These are phyloP conservation scores for Crithidia brevicula DNA, from an alignment of 208 protist genomes.

Conservation along the genomic window DNA sequence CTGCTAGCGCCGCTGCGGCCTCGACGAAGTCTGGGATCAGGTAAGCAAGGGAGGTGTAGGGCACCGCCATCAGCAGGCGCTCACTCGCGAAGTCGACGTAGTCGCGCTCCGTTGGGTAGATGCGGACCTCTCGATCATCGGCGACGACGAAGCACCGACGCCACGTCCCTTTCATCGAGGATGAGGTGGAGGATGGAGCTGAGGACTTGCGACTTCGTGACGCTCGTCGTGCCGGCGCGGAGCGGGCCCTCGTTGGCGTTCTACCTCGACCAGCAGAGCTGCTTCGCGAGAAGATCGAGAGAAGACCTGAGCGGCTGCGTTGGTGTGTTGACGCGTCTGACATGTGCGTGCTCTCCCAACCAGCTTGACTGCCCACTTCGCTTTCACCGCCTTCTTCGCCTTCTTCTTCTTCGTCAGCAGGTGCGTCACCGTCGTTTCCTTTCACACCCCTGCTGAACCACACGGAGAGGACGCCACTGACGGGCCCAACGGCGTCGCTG, in stretches of 20 bases:
- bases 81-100: conserved; percentile 45
- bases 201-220: too few relatives aligned
- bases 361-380: too few relatives aligned
- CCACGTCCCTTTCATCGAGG: conserved; percentile 27
- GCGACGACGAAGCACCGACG: conserved; percentile 45
- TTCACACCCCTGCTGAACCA: conserved; percentile 28
- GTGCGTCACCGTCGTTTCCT: background rate
- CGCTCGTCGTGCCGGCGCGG: conserved; percentile 1
- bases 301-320: background rate
- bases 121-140: conserved; percentile 40
- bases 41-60: conserved; percentile 46
- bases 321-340: background rate
- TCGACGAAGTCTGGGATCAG: conserved; percentile 46
- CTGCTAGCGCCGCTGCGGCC: background rate
- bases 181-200: too few relatives aligned
- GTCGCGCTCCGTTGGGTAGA: conserved; percentile 42
- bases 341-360: background rate
- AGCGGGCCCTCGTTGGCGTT: background rate
- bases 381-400: conserved; percentile 6
- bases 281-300: conserved; percentile 5
- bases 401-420: background rate
- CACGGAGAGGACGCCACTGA: conserved; percentile 16
- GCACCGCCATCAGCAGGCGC: conserved; percentile 35
- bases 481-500: conserved; percentile 6
- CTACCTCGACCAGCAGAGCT: background rate